Evolutionary conservation across 225 moss, liverwort and hornwort genomes (phyloP).

Genomic region (Physcomitrium patens): DNA sequence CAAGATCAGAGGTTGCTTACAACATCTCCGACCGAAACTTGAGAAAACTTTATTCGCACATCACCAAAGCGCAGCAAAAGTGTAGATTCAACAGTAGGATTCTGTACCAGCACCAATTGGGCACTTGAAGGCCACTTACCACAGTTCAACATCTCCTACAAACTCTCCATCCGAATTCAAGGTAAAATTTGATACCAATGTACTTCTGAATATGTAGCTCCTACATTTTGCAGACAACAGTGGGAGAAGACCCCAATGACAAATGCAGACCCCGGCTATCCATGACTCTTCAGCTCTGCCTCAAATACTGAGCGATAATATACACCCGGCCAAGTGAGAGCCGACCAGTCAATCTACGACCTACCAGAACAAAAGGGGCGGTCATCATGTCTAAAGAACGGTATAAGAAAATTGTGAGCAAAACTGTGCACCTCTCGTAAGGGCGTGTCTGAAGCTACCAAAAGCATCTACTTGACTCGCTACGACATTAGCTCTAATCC

Average conservation of each 20-base stretch:
- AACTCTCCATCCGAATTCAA: no score
- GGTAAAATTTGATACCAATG: slow-evolving; percentile 37
- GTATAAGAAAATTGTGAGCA: slow-evolving; percentile 73
- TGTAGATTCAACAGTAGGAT: no score
- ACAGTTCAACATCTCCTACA: no score
- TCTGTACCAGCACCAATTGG: no score
- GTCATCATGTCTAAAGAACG: slow-evolving; percentile 61
- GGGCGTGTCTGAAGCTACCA: slow-evolving; percentile 63
- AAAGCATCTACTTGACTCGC: slow-evolving; percentile 39
- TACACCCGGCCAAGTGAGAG: slow-evolving; percentile 98
- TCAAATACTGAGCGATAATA: slow-evolving; percentile 66
- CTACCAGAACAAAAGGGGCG: slow-evolving; percentile 46
- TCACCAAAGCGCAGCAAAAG: no score
- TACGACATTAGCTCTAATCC: slow-evolving; percentile 58
- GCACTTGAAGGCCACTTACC: no score
- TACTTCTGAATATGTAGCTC: slow-evolving; percentile 62
- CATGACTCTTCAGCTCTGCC: slow-evolving; percentile 55
- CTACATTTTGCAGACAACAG: slow-evolving; percentile 60
- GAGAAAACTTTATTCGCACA: no score
- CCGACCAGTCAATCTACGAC: slow-evolving; percentile 80
- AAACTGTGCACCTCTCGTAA: slow-evolving; percentile 61
- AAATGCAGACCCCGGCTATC: slow-evolving; percentile 46
- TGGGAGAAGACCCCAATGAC: slow-evolving; percentile 44
- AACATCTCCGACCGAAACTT: no score
- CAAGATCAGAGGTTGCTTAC: no score